These are phyloP conservation scores for Lactifluus volemus DNA, from an alignment of 768 basidiomycete species.

Conservation along the genomic window DNA sequence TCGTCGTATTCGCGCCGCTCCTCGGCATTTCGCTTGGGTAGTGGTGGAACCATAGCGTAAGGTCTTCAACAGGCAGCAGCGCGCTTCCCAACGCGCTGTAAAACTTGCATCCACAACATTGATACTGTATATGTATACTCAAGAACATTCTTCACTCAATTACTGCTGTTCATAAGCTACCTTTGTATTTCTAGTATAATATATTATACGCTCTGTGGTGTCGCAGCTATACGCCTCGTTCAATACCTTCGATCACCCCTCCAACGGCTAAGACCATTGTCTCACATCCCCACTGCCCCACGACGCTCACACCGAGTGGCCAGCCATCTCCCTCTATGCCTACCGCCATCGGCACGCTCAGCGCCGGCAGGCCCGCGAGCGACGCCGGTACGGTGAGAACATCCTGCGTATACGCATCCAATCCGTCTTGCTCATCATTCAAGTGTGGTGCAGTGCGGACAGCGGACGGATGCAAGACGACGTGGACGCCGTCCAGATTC, in stretches of 20 bases:
- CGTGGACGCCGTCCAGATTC: conserved; percentile 47
- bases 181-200: background rate
- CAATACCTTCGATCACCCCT: conserved; percentile 31
- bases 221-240: background rate
- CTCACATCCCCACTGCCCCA: conserved; percentile 85
- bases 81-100: background rate
- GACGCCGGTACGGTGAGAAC: conserved; percentile 89
- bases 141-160: background rate
- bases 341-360: conserved; percentile 50
- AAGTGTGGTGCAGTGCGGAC: conserved; percentile 77
- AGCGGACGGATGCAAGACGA: conserved; percentile 80
- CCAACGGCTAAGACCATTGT: conserved; percentile 49
- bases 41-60: conserved; percentile 5
- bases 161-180: conserved; percentile 6
- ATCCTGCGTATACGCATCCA: conserved; percentile 79
- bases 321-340: conserved; percentile 47
- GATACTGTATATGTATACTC: conserved; percentile 1
- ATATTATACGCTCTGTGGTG: background rate
- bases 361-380: conserved; percentile 77
- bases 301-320: conserved; percentile 78
- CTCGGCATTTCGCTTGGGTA: background rate
- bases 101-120: background rate
- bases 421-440: conserved; percentile 16
- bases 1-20: background rate
- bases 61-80: background rate